Evolutionary conservation across 1,284 basidiomycete genomes (phyloP), one percentile per base, ranked within the genome.

Genomic region (Phellinidium pouzarii): DNA sequence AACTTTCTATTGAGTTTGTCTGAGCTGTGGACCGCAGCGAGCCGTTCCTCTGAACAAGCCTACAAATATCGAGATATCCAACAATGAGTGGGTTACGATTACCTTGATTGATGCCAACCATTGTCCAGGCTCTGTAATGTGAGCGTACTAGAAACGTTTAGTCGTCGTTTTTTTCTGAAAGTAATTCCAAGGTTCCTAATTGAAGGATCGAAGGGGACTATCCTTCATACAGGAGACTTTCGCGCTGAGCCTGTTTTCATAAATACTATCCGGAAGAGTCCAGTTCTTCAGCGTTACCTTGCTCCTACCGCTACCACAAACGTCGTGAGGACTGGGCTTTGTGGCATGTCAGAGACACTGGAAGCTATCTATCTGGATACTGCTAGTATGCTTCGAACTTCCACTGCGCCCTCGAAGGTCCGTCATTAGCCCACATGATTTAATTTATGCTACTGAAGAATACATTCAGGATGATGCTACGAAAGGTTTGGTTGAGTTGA

Each of bases 81-180:
- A 78, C 4, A 71, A 71, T 7, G 78, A 84, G 53, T 67, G 64
- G 0, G 79, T 93, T 2, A 82, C 73, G 0, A 76, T 96, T 54
- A 95, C 92, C 0, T 74, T 91, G 2, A 69, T 97, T 12, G 88
- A 94, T 60, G 93, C 94, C 1, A 97, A 97, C 63, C 94, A 97
- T 64, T 96, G 93, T 66, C 92, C 91, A 8, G 94, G 94, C 0
- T 85, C 91, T 0, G 82, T 91, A 26, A 96, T 97, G 94, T 94
- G 61, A 44, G 81, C 66, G 2, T 43, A 26, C 19, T 17, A 34
- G 11, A 40, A 9, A 9, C 31, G 22, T 23, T 31, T 20, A 26
- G 20, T 3, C 37, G 38, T 29, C n/a, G 43, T 52, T 45, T 40
- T 36, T 6, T 29, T 50, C 50, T 12, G 34, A 40, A 53, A 36